Evolutionary conservation across 2,329 filamentous ascomycete genomes (phyloP).

Genomic region (Monosporascus sp.): DNA sequence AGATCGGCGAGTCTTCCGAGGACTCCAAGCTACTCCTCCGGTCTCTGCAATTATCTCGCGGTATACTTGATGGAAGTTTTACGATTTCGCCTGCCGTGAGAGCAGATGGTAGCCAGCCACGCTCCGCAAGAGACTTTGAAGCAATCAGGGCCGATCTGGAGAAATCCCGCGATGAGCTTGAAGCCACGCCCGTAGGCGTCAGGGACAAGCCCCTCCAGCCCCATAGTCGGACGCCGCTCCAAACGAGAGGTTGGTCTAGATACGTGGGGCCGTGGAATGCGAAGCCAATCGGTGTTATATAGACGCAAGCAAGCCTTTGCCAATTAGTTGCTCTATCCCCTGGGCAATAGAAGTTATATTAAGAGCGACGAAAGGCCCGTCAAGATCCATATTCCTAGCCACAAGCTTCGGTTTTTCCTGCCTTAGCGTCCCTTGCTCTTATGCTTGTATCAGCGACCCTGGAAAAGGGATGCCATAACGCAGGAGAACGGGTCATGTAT

Average conservation of each 20-base stretch:
- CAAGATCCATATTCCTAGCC: too few species aligned
- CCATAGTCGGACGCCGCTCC: slow-evolving; percentile 9
- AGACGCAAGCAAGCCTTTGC: neutral
- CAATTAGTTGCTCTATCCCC: neutral
- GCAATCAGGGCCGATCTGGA: slow-evolving; percentile 21
- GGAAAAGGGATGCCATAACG: too few species aligned
- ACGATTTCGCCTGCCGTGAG: neutral
- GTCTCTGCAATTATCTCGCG: slow-evolving; percentile 38
- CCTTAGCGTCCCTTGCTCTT: too few species aligned
- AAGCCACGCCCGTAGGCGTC: slow-evolving; percentile 7
- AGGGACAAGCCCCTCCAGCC: slow-evolving; percentile 7
- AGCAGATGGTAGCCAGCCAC: neutral
- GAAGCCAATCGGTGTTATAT: slow-evolving; percentile 53
- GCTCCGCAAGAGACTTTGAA: slow-evolving; percentile 13
- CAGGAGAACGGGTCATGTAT: too few species aligned
- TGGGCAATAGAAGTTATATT: too few species aligned
- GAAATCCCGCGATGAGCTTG: slow-evolving; percentile 16
- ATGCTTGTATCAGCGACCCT: too few species aligned
- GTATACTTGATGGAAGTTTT: slow-evolving; percentile 29
- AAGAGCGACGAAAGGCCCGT: too few species aligned
- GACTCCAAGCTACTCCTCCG: slow-evolving; percentile 40
- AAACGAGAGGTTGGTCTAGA: slow-evolving; percentile 39
- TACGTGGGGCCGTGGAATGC: slow-evolving; percentile 51
- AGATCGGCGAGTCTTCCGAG: slow-evolving; percentile 33
- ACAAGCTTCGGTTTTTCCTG: too few species aligned